Percentiles rank a stretch among this genome's conserved stretches.
phyloP scores from a whole-genome alignment of 306 rosid species.

The Ochetophila trinervis region DNA sequence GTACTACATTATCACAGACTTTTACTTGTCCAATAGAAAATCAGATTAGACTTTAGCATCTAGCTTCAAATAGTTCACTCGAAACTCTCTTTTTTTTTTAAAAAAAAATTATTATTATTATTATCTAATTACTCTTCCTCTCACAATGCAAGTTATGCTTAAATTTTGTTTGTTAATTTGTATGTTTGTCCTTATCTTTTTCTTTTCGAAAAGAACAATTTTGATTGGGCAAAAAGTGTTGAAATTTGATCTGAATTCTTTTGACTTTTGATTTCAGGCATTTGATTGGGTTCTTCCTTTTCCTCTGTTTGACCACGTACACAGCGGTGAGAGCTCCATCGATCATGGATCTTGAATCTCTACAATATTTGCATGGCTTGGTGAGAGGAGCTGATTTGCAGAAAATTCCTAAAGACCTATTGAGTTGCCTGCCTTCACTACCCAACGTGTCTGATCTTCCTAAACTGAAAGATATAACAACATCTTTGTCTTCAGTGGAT shows the following conservation, averaged over 20 bases:
- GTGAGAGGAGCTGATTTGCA: constrained; percentile 38
- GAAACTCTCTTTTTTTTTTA: background rate
- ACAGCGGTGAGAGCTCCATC: constrained; percentile 45
- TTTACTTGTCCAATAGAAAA: background rate
- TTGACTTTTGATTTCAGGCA: constrained; percentile 46
- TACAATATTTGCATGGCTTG: constrained; percentile 34
- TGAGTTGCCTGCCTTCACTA: constrained; percentile 45
- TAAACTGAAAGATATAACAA: constrained; percentile 25
- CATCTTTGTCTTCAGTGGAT: constrained; percentile 37
- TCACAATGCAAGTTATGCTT: too few species aligned
- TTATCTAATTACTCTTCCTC: too few species aligned
- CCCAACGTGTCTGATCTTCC: constrained; percentile 38
- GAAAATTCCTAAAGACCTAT: constrained; percentile 40
- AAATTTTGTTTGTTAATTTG: too few species aligned
- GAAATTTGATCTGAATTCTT: too few species aligned
- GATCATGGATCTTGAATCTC: constrained; percentile 38
- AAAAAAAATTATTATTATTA: too few species aligned
- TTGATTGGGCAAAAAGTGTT: too few species aligned
- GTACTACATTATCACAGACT: constrained; percentile 16
- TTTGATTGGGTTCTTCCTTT: constrained; percentile 66
- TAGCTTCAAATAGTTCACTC: background rate
- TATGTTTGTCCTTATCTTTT: too few species aligned
- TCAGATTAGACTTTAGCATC: too few species aligned
- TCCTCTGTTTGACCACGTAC: constrained; percentile 53
- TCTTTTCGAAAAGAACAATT: too few species aligned